Percentiles rank a stretch among this genome's conserved stretches.
Conservation (phyloP, 1,284 basidiomycete genomes). For the Cutaneotrichosporon cavernicola region DNA sequence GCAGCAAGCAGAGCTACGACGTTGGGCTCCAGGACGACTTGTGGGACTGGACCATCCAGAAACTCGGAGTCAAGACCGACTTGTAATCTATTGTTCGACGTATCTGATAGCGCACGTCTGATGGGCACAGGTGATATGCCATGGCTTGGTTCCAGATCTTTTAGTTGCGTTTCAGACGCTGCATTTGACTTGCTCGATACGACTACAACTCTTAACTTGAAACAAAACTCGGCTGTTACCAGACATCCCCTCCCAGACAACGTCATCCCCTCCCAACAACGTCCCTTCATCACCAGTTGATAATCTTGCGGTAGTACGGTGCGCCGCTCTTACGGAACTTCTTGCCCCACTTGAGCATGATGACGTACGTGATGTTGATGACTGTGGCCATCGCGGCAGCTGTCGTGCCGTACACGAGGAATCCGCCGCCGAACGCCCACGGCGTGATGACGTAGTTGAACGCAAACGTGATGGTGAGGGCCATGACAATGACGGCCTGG, state of each 20-base stretch:
- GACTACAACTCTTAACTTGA: background rate
- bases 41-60: conserved; percentile 29
- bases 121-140: too few species aligned
- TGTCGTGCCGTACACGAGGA: conserved; percentile 25
- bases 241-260: background rate
- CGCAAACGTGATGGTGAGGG: conserved; percentile 22
- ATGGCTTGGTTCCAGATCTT: too few species aligned
- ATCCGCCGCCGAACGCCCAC: conserved; percentile 29
- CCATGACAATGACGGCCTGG: conserved; percentile 26
- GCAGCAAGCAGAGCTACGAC: conserved; percentile 22
- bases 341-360: conserved; percentile 23
- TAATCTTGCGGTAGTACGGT: conserved; percentile 20
- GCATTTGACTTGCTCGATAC: background rate
- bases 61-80: background rate
- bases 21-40: conserved; percentile 27
- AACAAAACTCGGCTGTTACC: background rate
- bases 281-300: conserved; percentile 21
- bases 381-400: conserved; percentile 14
- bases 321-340: conserved; percentile 16
- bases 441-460: conserved; percentile 29
- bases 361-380: conserved; percentile 18
- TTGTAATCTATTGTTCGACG: background rate
- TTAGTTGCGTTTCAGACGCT: background rate
- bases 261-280: background rate
- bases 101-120: background rate